A percentile compares a stretch with the other conserved stretches of the same genome.
These are phyloP conservation scores for Pseudofabraea citricarpa DNA, from an alignment of 2,329 filamentous ascomycete species.

Conservation along the genomic window DNA sequence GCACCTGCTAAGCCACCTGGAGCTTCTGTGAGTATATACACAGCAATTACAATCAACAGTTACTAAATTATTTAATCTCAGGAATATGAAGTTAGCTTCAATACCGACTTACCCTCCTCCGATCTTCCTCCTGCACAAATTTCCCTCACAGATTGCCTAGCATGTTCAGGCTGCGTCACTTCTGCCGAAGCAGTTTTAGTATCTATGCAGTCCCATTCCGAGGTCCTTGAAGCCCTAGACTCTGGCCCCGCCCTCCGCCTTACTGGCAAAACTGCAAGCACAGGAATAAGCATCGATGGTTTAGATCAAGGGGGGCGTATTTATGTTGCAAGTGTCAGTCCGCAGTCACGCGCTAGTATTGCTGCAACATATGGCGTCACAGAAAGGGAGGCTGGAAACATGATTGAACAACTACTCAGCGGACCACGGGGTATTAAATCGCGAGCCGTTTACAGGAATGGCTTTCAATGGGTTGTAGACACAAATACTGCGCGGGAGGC, in stretches of 20 bases:
- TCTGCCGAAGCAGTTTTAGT: slow-evolving; percentile 97
- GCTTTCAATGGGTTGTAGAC: slow-evolving; percentile 86
- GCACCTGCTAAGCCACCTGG: slow-evolving; percentile 37
- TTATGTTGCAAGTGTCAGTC: slow-evolving; percentile 89
- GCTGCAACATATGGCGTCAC: slow-evolving; percentile 77
- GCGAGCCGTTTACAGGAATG: slow-evolving; percentile 68
- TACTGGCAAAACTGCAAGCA: slow-evolving; percentile 16
- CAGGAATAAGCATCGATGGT: slow-evolving; percentile 42
- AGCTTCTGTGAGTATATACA: neutral
- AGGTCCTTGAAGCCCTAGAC: slow-evolving; percentile 82
- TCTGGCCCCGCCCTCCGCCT: slow-evolving; percentile 44
- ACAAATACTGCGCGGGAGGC: slow-evolving; percentile 80
- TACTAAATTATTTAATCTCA: no score
- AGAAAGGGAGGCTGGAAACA: slow-evolving; percentile 68
- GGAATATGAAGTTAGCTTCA: slow-evolving; percentile 82
- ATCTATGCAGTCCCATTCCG: slow-evolving; percentile 86
- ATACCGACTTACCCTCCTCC: slow-evolving; percentile 64
- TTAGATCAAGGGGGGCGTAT: slow-evolving; percentile 61
- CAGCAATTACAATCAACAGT: slow-evolving; percentile 9
- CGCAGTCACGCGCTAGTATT: slow-evolving; percentile 83
- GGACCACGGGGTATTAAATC: slow-evolving; percentile 63
- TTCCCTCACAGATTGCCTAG: slow-evolving; percentile 93
- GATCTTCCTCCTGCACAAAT: slow-evolving; percentile 75
- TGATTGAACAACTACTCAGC: slow-evolving; percentile 76
- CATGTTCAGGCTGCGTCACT: slow-evolving; percentile 95